Percentiles rank a stretch among this genome's conserved stretches.
Conservation (phyloP, 148 eudicot species). For the Arbutus unedo region DNA sequence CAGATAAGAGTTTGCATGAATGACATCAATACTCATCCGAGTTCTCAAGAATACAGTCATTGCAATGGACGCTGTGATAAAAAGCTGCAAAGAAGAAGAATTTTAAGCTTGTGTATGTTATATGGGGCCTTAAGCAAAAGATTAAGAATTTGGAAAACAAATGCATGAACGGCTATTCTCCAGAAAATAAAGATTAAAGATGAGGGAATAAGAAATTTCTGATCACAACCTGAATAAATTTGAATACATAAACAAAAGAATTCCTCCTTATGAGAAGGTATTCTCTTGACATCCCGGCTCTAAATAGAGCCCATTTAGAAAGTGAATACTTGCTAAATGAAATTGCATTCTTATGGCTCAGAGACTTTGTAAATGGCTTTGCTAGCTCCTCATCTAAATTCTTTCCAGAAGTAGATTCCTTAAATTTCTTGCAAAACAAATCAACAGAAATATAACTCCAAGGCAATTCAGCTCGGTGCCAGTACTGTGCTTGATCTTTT, state of each 20-base stretch:
- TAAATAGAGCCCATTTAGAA: slow-evolving; percentile 60
- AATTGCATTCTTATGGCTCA: slow-evolving; percentile 43
- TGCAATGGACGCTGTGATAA: slow-evolving; percentile 42
- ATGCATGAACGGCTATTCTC: neutral
- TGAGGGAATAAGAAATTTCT: neutral
- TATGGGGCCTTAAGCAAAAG: neutral
- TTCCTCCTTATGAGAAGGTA: slow-evolving; percentile 67
- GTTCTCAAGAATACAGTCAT: slow-evolving; percentile 68
- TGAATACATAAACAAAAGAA: slow-evolving; percentile 65
- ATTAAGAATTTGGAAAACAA: neutral
- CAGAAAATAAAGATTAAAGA: neutral
- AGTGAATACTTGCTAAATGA: slow-evolving; percentile 45
- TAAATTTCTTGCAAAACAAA: slow-evolving; percentile 42
- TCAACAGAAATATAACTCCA: slow-evolving; percentile 47
- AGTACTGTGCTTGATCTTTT: slow-evolving; percentile 34
- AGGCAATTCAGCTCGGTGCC: slow-evolving; percentile 33
- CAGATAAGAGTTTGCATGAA: slow-evolving; percentile 63
- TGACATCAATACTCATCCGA: slow-evolving; percentile 48
- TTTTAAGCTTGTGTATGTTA: neutral
- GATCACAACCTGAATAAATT: slow-evolving; percentile 51
- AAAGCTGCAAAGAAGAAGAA: slow-evolving; percentile 44
- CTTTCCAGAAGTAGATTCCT: slow-evolving; percentile 43
- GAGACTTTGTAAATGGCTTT: slow-evolving; percentile 37
- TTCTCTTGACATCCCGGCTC: slow-evolving; percentile 70
- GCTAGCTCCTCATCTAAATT: slow-evolving; percentile 42